phyloP scores from a whole-genome alignment of 371 early-diverging fungal species.

The Circinella minor region DNA sequence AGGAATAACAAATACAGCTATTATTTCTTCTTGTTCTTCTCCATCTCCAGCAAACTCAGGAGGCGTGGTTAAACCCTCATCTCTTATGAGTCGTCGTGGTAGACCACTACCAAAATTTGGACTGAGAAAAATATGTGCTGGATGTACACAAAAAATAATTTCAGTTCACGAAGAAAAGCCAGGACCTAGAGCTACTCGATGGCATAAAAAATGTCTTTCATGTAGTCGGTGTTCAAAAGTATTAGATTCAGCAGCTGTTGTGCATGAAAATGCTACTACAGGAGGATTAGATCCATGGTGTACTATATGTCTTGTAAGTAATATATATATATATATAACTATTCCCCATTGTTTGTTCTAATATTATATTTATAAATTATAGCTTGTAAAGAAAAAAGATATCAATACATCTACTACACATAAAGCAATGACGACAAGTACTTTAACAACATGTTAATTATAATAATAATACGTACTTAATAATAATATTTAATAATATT shows the following conservation, averaged over 20 bases:
- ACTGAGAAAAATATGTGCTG: slow-evolving; percentile 36
- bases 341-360: too few species aligned
- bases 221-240: slow-evolving; percentile 42
- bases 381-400: slow-evolving; percentile 8
- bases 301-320: slow-evolving; percentile 41
- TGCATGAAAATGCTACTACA: slow-evolving; percentile 23
- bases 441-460: not conserved
- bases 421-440: not conserved
- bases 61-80: slow-evolving; percentile 27
- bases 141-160: slow-evolving; percentile 37
- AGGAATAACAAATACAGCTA: not conserved
- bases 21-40: not conserved
- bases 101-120: slow-evolving; percentile 47
- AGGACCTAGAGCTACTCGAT: slow-evolving; percentile 48
- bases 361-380: not conserved
- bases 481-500: not conserved
- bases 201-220: slow-evolving; percentile 46
- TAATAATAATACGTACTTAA: too few species aligned
- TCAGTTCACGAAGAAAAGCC: slow-evolving; percentile 53
- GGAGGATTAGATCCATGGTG: slow-evolving; percentile 39
- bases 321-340: not conserved
- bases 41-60: slow-evolving; percentile 8
- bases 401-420: not conserved
- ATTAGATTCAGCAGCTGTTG: slow-evolving; percentile 47
- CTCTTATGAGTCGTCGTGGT: slow-evolving; percentile 41